A percentile compares a stretch with the other conserved stretches of the same genome.
phyloP scores from a whole-genome alignment of 805 yeast genomes.

The Candida rishiriensis region DNA sequence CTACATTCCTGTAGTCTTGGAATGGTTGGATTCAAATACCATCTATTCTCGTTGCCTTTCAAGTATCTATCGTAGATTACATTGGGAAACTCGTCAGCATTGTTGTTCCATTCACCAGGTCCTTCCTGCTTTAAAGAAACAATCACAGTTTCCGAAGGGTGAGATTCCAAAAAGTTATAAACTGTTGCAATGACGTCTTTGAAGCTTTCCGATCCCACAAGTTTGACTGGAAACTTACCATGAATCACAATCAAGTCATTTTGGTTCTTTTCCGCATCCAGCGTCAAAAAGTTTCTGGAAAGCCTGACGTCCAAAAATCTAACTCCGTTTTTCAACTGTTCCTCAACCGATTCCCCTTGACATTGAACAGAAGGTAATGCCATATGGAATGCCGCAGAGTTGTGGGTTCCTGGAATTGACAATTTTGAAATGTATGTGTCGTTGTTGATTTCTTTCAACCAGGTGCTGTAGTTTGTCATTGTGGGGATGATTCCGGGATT shows the following conservation, averaged over 20 bases:
- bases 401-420: constrained; percentile 82
- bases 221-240: constrained; percentile 69
- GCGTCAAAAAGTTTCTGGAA: constrained; percentile 52
- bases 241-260: constrained; percentile 64
- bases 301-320: constrained; percentile 67
- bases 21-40: constrained; percentile 54
- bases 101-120: constrained; percentile 57
- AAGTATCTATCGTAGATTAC: constrained; percentile 56
- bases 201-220: constrained; percentile 53
- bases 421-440: constrained; percentile 46
- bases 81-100: constrained; percentile 60
- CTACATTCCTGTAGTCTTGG: constrained; percentile 60
- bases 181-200: constrained; percentile 51
- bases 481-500: neutral
- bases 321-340: constrained; percentile 70
- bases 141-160: constrained; percentile 57
- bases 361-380: constrained; percentile 77
- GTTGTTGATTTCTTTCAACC: constrained; percentile 55
- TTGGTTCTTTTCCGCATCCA: constrained; percentile 33
- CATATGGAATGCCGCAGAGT: constrained; percentile 65
- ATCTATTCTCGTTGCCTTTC: constrained; percentile 43
- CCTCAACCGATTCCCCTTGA: constrained; percentile 55
- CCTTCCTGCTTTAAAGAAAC: constrained; percentile 76
- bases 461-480: constrained; percentile 27
- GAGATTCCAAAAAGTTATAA: constrained; percentile 47